These are phyloP conservation scores for Cercophora scortea DNA, from an alignment of 495 filamentous ascomycete genomes.

Conservation along the genomic window DNA sequence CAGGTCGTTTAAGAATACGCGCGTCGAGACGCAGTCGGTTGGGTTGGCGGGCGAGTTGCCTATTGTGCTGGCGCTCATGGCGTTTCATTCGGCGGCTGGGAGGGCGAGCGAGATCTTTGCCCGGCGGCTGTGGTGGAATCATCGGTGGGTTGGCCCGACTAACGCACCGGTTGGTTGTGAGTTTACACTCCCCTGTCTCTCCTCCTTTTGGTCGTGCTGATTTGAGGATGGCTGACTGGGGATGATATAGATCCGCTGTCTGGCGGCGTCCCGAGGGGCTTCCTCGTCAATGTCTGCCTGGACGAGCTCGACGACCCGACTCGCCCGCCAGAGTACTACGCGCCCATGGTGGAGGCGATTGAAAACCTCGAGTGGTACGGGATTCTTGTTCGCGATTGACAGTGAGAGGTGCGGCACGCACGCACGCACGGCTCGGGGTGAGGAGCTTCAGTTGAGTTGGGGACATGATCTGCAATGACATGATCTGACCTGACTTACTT, in stretches of 20 bases:
- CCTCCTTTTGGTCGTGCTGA: too few species aligned
- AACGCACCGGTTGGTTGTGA: slow-evolving; percentile 12
- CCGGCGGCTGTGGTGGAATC: slow-evolving; percentile 6
- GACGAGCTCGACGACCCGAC: neutral
- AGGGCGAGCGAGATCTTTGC: slow-evolving; percentile 13
- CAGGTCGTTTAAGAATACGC: slow-evolving; percentile 11
- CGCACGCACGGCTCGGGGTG: too few species aligned
- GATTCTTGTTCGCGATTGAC: neutral
- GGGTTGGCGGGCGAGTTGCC: slow-evolving; percentile 23
- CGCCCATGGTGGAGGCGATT: neutral
- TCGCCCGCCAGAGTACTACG: neutral
- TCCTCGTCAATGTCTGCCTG: slow-evolving; percentile 16
- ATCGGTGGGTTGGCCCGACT: slow-evolving; percentile 7
- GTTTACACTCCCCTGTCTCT: neutral
- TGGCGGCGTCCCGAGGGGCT: slow-evolving; percentile 9
- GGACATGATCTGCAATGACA: too few species aligned
- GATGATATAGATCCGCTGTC: neutral
- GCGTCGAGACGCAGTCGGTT: neutral
- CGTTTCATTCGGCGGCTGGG: slow-evolving; percentile 10
- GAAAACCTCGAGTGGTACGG: neutral
- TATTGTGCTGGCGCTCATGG: slow-evolving; percentile 23
- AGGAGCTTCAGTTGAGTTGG: too few species aligned
- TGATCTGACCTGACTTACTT: too few species aligned
- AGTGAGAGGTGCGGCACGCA: neutral
- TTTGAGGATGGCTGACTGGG: too few species aligned